Conservation (phyloP, 371 early-diverging fungal genomes). For the Lichtheimia ornata region DNA sequence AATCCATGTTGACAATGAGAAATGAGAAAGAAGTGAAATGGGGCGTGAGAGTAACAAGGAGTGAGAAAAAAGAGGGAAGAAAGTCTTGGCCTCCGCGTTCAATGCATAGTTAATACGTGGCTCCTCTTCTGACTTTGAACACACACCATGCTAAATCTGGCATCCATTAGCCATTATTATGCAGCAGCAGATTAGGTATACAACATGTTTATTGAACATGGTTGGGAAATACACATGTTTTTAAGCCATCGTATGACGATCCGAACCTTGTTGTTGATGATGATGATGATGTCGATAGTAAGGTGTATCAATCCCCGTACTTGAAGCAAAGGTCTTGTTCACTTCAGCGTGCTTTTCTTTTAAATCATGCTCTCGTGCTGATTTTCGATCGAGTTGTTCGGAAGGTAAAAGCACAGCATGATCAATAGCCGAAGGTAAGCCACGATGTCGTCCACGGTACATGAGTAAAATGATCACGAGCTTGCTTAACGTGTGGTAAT, state of each 20-base stretch:
- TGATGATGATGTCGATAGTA: neutral
- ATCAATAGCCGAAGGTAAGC: conserved; percentile 50
- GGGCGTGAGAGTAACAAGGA: neutral
- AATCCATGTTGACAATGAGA: neutral
- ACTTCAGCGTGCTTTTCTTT: conserved; percentile 8
- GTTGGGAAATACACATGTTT: neutral
- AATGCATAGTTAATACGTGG: neutral
- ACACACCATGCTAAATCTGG: no score
- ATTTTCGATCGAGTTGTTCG: conserved; percentile 20
- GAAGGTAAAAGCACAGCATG: conserved; percentile 50
- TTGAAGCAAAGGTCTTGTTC: neutral
- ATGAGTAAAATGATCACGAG: conserved; percentile 18
- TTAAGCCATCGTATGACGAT: neutral
- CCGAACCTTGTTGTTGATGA: no score
- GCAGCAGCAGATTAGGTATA: neutral
- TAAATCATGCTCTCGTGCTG: conserved; percentile 10
- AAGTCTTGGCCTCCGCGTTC: conserved; percentile 6
- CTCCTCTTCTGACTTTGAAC: no score
- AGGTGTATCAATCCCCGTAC: neutral
- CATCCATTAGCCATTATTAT: no score
- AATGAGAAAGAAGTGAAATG: neutral
- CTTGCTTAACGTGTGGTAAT: conserved; percentile 18
- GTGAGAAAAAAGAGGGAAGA: neutral
- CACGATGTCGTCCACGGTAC: conserved; percentile 26
- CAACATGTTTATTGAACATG: neutral